phyloP scores from a whole-genome alignment of 2,329 filamentous ascomycete genomes.

The Purpureocillium takamizusanense region DNA sequence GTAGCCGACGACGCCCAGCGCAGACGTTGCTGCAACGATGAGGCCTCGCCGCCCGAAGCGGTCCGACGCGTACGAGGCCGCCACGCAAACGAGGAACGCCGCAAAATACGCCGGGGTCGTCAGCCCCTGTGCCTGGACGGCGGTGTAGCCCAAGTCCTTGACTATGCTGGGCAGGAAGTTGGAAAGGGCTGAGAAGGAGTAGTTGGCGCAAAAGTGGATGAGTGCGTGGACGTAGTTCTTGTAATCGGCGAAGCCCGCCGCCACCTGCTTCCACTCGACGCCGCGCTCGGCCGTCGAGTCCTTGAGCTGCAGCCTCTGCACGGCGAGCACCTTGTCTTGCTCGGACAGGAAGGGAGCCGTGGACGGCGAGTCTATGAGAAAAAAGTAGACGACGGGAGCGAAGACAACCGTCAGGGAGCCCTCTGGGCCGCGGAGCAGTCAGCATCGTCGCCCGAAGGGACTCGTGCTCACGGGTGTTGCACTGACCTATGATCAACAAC shows the following conservation, averaged over 20 bases:
- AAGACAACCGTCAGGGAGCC: slow-evolving; percentile 19
- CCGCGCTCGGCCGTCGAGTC: slow-evolving; percentile 6
- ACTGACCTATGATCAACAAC: slow-evolving; percentile 18
- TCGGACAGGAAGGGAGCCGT: slow-evolving; percentile 18
- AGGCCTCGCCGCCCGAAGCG: slow-evolving; percentile 22
- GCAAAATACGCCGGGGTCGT: slow-evolving; percentile 30
- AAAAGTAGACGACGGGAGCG: slow-evolving; percentile 18
- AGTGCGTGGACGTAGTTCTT: slow-evolving; percentile 22
- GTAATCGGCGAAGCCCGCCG: slow-evolving; percentile 23
- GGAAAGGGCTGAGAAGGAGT: slow-evolving; percentile 26
- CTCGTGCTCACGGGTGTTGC: too few species aligned
- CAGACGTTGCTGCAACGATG: slow-evolving; percentile 16
- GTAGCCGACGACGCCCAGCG: slow-evolving; percentile 21
- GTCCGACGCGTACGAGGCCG: slow-evolving; percentile 23
- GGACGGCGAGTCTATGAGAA: slow-evolving; percentile 19
- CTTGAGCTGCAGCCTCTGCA: slow-evolving; percentile 10
- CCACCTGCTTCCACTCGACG: slow-evolving; percentile 19
- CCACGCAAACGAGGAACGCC: slow-evolving; percentile 24
- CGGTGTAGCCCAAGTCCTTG: slow-evolving; percentile 27
- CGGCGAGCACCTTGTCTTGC: slow-evolving; percentile 15
- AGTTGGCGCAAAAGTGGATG: slow-evolving; percentile 30
- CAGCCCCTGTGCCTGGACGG: slow-evolving; percentile 28
- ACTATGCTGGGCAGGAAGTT: slow-evolving; percentile 33
- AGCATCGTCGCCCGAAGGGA: too few species aligned
- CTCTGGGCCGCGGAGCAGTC: too few species aligned